Evolutionary conservation across 768 basidiomycete genomes (phyloP), one percentile per base, ranked within the genome.

Genomic region (Boletales sp.): DNA sequence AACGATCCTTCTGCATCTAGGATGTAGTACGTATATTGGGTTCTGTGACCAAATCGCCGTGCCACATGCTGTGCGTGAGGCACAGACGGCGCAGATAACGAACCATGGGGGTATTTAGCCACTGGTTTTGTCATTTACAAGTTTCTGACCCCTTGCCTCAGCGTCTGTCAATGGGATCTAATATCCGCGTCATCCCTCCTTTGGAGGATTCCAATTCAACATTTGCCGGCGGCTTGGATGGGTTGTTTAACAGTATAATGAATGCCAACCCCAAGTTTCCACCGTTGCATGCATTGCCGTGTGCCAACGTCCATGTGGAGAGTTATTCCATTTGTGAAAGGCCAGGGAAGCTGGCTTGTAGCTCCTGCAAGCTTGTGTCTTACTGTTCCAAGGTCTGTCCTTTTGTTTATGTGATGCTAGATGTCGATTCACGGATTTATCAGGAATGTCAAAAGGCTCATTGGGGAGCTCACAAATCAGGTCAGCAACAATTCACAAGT

Each of bases 401-500:
- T 18, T 2, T 51, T 24, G 31, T 41, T 7, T 7, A 31, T 12
- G 11, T 8, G 15, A 19, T 9, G 12, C 18, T 17, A 2, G 21
- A 24, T 12, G 17, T n/a, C 48, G 13, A 40, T 7, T 32, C 8
- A 40, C 5, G 11, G 3, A 12, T 8, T 12, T 10, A 13, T 15
- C 42, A 75, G 72, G 69, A 66, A 37, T 78, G 76, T 49, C 77
- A 78, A 55, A 60, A 35, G 17, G 55, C 36, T 17, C 76, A 77
- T 47, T 77, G 76, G 77, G 49, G 40, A 2, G 34, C 21, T 2
- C 75, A 78, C 48, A 75, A 75, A 47, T 45, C 13, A 47, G 70
- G 74, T 74, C 18, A 40, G 52, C 42, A 14, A 17, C 18, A 29
- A 29, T 31, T 8, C 34, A 35, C 7, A 7, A 40, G 14, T 27